phyloP scores from a whole-genome alignment of 2,329 filamentous ascomycete species.

The Exophiala sideris region DNA sequence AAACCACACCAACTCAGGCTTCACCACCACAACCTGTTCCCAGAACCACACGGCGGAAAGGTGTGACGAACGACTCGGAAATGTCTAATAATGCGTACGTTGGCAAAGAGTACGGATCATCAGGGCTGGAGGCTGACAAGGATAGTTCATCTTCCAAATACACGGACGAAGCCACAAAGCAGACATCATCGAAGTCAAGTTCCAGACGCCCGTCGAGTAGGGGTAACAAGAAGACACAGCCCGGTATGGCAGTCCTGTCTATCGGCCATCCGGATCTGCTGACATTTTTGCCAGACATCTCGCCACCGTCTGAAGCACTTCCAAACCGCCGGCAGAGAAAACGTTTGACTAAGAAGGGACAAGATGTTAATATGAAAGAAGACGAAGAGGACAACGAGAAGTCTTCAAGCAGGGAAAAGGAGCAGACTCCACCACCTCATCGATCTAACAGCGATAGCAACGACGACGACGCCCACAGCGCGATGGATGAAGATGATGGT shows the following conservation, averaged over 20 bases:
- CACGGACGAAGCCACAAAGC: constrained; percentile 59
- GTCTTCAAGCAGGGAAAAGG: constrained; percentile 34
- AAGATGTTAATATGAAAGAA: constrained; percentile 70
- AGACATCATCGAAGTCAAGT: constrained; percentile 55
- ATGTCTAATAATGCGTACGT: constrained; percentile 28
- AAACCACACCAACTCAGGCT: constrained; percentile 48
- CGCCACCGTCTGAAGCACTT: constrained; percentile 34
- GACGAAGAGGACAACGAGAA: constrained; percentile 53
- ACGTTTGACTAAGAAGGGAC: constrained; percentile 52
- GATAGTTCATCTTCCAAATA: constrained; percentile 61
- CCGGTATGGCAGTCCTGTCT: constrained; percentile 49
- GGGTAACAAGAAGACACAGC: constrained; percentile 63
- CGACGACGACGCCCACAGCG: constrained; percentile 51
- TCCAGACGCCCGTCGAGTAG: constrained; percentile 67
- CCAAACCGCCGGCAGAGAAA: constrained; percentile 51
- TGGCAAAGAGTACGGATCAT: constrained; percentile 18
- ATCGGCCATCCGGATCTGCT: constrained; percentile 11
- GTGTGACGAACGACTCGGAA: constrained; percentile 32
- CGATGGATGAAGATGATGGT: constrained; percentile 60
- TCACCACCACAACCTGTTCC: constrained; percentile 30
- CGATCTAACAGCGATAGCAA: constrained; percentile 64
- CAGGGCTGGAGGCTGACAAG: constrained; percentile 22
- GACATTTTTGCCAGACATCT: constrained; percentile 31
- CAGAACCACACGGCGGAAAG: constrained; percentile 17
- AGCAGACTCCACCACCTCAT: constrained; percentile 46